These are phyloP conservation scores for Ustilago bromivora DNA, from an alignment of 1,284 basidiomycete species.

Conservation along the genomic window DNA sequence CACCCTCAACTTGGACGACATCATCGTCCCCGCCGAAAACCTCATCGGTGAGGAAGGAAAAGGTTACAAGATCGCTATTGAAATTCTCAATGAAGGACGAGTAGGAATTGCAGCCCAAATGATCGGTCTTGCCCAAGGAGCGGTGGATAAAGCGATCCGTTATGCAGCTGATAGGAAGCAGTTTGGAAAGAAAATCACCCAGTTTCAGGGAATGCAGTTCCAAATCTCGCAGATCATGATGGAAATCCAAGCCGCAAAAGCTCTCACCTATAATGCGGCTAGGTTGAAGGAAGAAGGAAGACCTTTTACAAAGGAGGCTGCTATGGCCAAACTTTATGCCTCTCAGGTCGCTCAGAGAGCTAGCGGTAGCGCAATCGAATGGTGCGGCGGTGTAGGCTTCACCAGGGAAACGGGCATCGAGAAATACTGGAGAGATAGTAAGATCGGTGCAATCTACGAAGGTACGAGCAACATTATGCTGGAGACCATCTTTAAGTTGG, in stretches of 20 bases:
- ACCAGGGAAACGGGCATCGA: constrained; percentile 85
- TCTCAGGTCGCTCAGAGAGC: constrained; percentile 90
- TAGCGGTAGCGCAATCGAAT: constrained; percentile 90
- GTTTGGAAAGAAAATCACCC: constrained; percentile 87
- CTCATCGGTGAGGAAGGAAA: constrained; percentile 91
- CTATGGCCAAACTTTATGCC: constrained; percentile 89
- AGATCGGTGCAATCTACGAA: constrained; percentile 83
- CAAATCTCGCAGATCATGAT: constrained; percentile 87
- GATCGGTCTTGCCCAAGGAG: constrained; percentile 94
- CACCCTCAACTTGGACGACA: constrained; percentile 93
- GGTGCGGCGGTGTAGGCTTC: constrained; percentile 95
- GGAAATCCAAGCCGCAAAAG: constrained; percentile 90
- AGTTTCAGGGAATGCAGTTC: constrained; percentile 94
- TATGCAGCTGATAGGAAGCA: constrained; percentile 94
- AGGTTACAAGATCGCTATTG: constrained; percentile 95
- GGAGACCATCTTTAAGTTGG: constrained; percentile 87
- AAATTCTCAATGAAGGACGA: constrained; percentile 96
- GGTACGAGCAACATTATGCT: constrained; percentile 88
- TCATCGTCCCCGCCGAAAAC: constrained; percentile 91
- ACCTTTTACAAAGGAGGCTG: constrained; percentile 90
- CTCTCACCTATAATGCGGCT: constrained; percentile 97
- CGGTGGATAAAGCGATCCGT: constrained; percentile 90
- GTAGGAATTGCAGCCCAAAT: constrained; percentile 91
- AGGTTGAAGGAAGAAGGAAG: constrained; percentile 93
- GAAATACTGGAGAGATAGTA: constrained; percentile 85